phyloP scores from a whole-genome alignment of 176 grass and related monocot genomes.

The Olyra latifolia region DNA sequence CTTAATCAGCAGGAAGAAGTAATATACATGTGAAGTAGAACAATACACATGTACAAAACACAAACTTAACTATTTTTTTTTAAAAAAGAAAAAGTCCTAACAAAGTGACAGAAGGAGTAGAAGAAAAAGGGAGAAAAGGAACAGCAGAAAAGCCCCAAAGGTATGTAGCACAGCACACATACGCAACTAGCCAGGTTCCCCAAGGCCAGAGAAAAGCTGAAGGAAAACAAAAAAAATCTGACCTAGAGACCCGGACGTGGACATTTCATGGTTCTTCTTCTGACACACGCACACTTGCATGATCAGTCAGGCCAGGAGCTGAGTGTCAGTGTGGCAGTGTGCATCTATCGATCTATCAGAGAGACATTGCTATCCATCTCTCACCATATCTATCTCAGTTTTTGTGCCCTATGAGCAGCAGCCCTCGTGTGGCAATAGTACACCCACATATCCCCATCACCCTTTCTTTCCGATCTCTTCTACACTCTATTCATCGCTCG shows the following conservation, averaged over 20 bases:
- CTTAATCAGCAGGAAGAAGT: slow-evolving; percentile 17
- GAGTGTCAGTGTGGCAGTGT: slow-evolving; percentile 18
- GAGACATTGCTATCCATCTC: slow-evolving; percentile 31
- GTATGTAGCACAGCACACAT: no score
- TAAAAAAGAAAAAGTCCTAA: not conserved
- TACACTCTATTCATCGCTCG: no score
- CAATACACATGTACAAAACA: slow-evolving; percentile 37
- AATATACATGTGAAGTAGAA: slow-evolving; percentile 24
- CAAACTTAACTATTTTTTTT: no score
- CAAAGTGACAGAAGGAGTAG: slow-evolving; percentile 3
- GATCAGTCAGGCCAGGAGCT: slow-evolving; percentile 13
- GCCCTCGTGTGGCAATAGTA: slow-evolving; percentile 32
- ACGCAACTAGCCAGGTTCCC: slow-evolving; percentile 38
- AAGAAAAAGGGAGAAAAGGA: slow-evolving; percentile 24
- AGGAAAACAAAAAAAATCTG: not conserved
- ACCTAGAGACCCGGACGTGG: slow-evolving; percentile 40
- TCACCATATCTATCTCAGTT: slow-evolving; percentile 50
- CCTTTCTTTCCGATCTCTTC: not conserved
- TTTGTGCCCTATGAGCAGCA: slow-evolving; percentile 45
- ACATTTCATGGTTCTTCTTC: slow-evolving; percentile 60
- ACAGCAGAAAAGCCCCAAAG: not conserved
- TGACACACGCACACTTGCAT: slow-evolving; percentile 39
- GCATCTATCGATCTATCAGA: not conserved
- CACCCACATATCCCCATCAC: slow-evolving; percentile 26
- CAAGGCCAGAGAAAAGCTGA: not conserved